A percentile compares a stretch with the other conserved stretches of the same genome.
Conservation (phyloP, 2,329 filamentous ascomycete species). For the Epichloe gansuensis region DNA sequence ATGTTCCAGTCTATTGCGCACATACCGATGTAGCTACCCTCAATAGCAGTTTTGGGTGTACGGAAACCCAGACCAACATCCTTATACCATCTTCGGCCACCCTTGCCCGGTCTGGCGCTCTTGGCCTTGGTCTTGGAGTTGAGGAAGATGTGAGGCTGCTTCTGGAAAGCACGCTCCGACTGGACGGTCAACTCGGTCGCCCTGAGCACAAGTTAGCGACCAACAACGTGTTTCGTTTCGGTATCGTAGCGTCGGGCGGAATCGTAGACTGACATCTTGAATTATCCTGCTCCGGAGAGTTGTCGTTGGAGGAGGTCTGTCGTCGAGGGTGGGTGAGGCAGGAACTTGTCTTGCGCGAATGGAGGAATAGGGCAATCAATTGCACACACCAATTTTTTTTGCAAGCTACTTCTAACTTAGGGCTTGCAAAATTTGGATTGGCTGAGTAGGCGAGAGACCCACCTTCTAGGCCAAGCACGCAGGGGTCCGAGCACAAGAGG, state of each 20-base stretch:
- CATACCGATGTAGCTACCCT: conserved; percentile 98
- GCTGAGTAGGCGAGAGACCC: conserved; percentile 17
- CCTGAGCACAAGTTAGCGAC: conserved; percentile 46
- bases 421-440: conserved; percentile 29
- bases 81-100: conserved; percentile 93
- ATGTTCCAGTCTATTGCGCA: conserved; percentile 20
- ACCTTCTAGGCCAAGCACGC: conserved; percentile 3
- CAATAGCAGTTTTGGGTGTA: conserved; percentile 97
- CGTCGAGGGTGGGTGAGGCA: conserved; percentile 25
- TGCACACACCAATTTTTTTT: conserved; percentile 24
- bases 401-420: conserved; percentile 21
- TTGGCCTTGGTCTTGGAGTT: conserved; percentile 89
- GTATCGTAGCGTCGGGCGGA: conserved; percentile 1
- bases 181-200: conserved; percentile 98
- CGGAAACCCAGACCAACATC: conserved; percentile 98
- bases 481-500: no score
- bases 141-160: conserved; percentile 99
- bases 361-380: conserved; percentile 26
- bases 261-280: conserved; percentile 29
- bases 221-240: conserved; percentile 4
- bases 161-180: conserved; percentile 99
- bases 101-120: conserved; percentile 79
- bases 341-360: conserved; percentile 24
- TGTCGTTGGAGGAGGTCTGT: conserved; percentile 28
- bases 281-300: conserved; percentile 28